Evolutionary conservation across 31 red algal genomes (phyloP).

Genomic region (Odonthalia washingtoniensis): DNA sequence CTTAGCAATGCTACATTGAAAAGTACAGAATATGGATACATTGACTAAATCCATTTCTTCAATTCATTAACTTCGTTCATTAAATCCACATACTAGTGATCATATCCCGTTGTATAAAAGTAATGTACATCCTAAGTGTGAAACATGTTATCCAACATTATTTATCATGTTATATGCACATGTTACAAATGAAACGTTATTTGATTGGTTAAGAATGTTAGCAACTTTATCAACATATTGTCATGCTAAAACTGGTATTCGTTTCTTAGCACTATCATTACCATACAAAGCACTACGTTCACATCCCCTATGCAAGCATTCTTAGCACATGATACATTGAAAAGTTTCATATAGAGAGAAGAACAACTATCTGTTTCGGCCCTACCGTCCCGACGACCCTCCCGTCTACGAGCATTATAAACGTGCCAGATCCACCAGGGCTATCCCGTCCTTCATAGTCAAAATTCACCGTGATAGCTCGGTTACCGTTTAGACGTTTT

Average conservation of each 20-base stretch:
- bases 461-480: conserved; percentile 1
- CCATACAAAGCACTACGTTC: background rate
- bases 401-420: conserved; percentile 21
- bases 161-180: conserved; percentile 59
- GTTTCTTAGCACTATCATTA: conserved; percentile 35
- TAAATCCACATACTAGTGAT: background rate
- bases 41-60: background rate
- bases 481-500: background rate
- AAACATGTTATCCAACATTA: background rate
- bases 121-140: no score
- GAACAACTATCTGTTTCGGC: background rate
- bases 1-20: no score
- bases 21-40: no score
- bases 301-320: conserved; percentile 61
- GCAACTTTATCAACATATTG: conserved; percentile 7
- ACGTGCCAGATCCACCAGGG: conserved; percentile 18
- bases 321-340: conserved; percentile 59
- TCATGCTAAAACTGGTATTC: conserved; percentile 40
- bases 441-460: conserved; percentile 6
- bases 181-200: conserved; percentile 7
- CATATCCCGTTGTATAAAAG: background rate
- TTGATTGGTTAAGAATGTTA: conserved; percentile 27
- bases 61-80: background rate
- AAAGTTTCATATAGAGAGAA: conserved; percentile 82
- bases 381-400: background rate